phyloP scores from a whole-genome alignment of 345 rosid species.

The Gossypium stocksii region DNA sequence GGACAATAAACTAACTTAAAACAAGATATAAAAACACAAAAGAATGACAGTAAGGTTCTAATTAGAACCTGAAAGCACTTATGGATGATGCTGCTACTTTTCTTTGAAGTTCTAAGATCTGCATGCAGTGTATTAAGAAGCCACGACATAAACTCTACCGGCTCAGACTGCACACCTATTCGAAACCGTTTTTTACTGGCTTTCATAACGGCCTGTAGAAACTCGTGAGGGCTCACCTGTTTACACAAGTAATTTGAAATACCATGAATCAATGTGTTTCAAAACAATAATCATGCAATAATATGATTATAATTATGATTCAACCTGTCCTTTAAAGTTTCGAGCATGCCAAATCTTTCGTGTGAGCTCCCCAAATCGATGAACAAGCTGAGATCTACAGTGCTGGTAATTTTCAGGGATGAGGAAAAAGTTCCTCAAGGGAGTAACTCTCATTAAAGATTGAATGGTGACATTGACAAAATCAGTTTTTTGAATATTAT shows the following conservation, averaged over 20 bases:
- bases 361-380: constrained; percentile 89
- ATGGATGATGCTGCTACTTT: constrained; percentile 66
- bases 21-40: background rate
- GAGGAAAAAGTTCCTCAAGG: constrained; percentile 84
- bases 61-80: constrained; percentile 82
- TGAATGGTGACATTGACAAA: constrained; percentile 97
- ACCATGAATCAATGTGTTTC: constrained; percentile 3
- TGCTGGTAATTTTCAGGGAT: constrained; percentile 87
- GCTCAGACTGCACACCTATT: constrained; percentile 90
- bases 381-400: constrained; percentile 76
- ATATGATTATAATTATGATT: constrained; percentile 9
- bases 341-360: constrained; percentile 96
- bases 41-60: background rate
- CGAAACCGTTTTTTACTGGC: constrained; percentile 82
- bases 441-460: constrained; percentile 89
- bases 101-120: constrained; percentile 61
- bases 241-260: constrained; percentile 16
- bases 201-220: constrained; percentile 97
- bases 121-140: constrained; percentile 84
- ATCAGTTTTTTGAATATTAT: constrained; percentile 91
- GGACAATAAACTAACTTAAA: background rate
- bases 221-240: constrained; percentile 98
- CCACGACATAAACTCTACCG: constrained; percentile 96
- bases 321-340: constrained; percentile 97
- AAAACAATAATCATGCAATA: constrained; percentile 7